These are phyloP conservation scores for Insectozyma bohioensis DNA, from an alignment of 1,139 yeast genomes.

Conservation along the genomic window DNA sequence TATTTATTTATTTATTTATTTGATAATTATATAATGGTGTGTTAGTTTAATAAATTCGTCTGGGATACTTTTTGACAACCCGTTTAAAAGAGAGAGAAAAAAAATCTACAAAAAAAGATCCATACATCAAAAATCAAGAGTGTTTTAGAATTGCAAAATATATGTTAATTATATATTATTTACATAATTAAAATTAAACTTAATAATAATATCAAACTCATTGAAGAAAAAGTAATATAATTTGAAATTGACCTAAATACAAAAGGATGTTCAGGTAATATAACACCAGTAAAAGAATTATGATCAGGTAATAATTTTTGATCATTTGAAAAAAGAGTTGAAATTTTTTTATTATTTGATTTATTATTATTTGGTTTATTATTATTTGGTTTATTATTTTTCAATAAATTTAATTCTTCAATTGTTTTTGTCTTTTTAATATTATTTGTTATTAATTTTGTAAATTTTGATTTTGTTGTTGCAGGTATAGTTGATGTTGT, in stretches of 20 bases:
- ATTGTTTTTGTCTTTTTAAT: too few relatives aligned
- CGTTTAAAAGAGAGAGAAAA: too few relatives aligned
- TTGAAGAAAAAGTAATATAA: conserved; percentile 2
- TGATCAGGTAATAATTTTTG: too few relatives aligned
- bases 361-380: not conserved
- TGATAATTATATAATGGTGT: too few relatives aligned
- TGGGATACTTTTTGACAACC: too few relatives aligned
- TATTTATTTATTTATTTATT: not conserved
- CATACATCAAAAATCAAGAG: not conserved
- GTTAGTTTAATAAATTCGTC: too few relatives aligned
- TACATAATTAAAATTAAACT: not conserved
- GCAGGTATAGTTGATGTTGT: too few relatives aligned
- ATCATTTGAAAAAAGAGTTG: not conserved
- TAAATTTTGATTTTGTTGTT: not conserved
- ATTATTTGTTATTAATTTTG: too few relatives aligned
- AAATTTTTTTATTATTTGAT: not conserved
- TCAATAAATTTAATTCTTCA: not conserved
- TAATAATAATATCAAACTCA: conserved; percentile 1
- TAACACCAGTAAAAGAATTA: conserved; percentile 13
- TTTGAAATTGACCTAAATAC: conserved; percentile 10
- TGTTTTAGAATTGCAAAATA: conserved; percentile 3
- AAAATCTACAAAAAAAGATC: not conserved
- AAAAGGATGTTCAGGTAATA: conserved; percentile 10
- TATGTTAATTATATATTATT: not conserved
- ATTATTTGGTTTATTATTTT: not conserved